Percentiles rank a stretch among this genome's conserved stretches.
These are phyloP conservation scores for Yamadazyma scolyti DNA, from an alignment of 805 yeast species.

Conservation along the genomic window DNA sequence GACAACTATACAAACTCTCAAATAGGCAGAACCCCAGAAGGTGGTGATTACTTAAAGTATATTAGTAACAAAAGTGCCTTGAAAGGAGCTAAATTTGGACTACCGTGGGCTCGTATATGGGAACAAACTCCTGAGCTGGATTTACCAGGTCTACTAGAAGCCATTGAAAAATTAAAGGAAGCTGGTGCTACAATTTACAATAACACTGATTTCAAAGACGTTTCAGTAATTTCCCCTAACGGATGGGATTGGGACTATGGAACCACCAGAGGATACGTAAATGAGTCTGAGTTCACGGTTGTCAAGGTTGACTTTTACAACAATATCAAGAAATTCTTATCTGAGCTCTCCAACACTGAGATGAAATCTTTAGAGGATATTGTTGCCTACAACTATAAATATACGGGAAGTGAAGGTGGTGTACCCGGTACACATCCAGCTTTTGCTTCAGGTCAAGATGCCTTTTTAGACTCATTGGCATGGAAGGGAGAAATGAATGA, in stretches of 20 bases:
- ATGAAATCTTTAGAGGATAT: too few relatives aligned
- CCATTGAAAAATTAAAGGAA: constrained; percentile 14
- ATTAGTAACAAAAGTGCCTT: constrained; percentile 17
- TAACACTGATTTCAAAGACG: constrained; percentile 20
- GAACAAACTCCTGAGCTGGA: constrained; percentile 11
- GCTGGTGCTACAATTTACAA: constrained; percentile 24
- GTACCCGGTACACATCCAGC: too few relatives aligned
- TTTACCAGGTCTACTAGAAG: constrained; percentile 10
- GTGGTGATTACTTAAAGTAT: constrained; percentile 21
- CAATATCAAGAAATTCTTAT: too few relatives aligned
- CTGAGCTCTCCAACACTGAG: too few relatives aligned
- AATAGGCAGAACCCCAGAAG: constrained; percentile 21
- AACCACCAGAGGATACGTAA: constrained; percentile 6
- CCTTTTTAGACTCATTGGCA: too few relatives aligned
- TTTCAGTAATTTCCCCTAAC: constrained; percentile 19
- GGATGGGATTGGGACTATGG: constrained; percentile 29
- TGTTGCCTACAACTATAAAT: too few relatives aligned
- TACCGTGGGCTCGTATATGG: constrained; percentile 26
- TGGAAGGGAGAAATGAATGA: too few relatives aligned
- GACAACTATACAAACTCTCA: constrained; percentile 21
- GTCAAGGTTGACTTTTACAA: constrained; percentile 25
- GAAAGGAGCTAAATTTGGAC: constrained; percentile 24
- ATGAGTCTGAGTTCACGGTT: constrained; percentile 25
- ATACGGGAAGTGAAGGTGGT: too few relatives aligned
- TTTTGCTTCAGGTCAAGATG: too few relatives aligned